phyloP scores from a whole-genome alignment of 2,329 filamentous ascomycete species.

The Emmonsiellopsis sp. region DNA sequence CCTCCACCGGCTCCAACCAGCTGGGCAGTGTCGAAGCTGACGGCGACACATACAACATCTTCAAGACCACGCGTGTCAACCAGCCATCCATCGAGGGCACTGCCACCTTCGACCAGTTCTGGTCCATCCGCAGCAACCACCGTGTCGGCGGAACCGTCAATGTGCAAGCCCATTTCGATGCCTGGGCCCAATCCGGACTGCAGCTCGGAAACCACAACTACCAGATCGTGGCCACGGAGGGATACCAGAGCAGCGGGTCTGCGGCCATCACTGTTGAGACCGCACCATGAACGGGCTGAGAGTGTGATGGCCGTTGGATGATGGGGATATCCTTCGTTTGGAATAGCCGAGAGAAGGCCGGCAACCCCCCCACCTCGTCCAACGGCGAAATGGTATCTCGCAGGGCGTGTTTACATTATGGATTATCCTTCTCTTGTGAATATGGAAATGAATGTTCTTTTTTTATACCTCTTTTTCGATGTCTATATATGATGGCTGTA shows the following conservation, averaged over 20 bases:
- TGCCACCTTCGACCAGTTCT: conserved; percentile 46
- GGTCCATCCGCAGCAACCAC: conserved; percentile 42
- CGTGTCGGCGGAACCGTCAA: conserved; percentile 43
- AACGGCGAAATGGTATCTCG: too few species aligned
- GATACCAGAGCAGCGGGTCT: conserved; percentile 42
- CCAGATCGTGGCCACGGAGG: conserved; percentile 47
- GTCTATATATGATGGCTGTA: neutral
- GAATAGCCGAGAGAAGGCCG: too few species aligned
- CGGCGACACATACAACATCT: conserved; percentile 46
- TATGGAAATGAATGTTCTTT: neutral
- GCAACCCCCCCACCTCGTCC: too few species aligned
- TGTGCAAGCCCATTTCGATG: conserved; percentile 43
- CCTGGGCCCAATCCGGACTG: conserved; percentile 42
- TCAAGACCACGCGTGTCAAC: conserved; percentile 39
- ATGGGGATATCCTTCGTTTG: neutral
- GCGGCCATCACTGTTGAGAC: conserved; percentile 37
- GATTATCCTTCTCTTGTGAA: too few species aligned
- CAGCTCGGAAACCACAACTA: conserved; percentile 43
- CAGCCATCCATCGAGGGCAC: conserved; percentile 47
- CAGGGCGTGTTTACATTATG: too few species aligned
- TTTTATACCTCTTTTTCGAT: neutral
- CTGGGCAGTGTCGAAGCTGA: conserved; percentile 44
- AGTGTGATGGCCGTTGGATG: neutral
- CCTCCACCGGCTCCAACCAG: conserved; percentile 36
- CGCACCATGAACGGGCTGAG: neutral